Conservation (phyloP, 106 monocot genomes). For the Dendrobium huoshanense region DNA sequence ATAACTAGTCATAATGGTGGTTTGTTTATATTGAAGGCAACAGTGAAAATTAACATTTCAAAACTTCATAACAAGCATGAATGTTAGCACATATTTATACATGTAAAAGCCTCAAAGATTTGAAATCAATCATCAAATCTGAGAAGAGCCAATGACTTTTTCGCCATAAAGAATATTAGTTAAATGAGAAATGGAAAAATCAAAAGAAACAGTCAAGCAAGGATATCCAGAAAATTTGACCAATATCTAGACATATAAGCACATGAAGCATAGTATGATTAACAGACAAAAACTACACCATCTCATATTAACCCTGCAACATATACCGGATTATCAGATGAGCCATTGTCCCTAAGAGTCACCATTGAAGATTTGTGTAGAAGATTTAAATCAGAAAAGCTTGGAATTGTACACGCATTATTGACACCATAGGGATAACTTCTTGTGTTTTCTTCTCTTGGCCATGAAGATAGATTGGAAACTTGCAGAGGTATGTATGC, state of each 20-base stretch:
- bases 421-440: background rate
- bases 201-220: background rate
- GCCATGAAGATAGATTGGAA: background rate
- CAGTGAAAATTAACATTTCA: too few species aligned
- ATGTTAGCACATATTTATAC: background rate
- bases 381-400: background rate
- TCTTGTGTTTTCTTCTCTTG: conserved; percentile 1
- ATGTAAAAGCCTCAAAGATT: background rate
- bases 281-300: background rate
- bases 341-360: background rate
- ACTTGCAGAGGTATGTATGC: background rate
- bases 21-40: too few species aligned
- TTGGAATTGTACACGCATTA: background rate
- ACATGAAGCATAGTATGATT: background rate
- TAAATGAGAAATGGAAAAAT: background rate
- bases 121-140: background rate
- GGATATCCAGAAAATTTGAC: background rate
- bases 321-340: conserved; percentile 1
- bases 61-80: background rate
- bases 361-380: background rate
- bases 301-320: background rate
- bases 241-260: background rate
- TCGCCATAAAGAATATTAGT: background rate
- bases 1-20: too few species aligned
- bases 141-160: background rate